Evolutionary conservation across 768 basidiomycete species (phyloP).

Genomic region (Russula griseocarnosa): DNA sequence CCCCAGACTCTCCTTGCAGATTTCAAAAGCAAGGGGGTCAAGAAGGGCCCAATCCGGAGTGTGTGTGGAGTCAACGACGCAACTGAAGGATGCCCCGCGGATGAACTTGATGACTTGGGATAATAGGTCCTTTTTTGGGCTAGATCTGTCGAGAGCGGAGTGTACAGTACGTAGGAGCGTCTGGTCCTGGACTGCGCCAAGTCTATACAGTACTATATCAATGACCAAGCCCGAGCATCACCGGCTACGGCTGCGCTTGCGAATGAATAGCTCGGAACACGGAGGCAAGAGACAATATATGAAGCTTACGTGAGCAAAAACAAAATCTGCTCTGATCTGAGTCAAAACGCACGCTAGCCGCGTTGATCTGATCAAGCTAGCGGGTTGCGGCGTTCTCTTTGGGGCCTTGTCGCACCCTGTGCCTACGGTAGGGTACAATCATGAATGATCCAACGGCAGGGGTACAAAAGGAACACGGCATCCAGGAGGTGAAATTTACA

Average conservation of each 20-base stretch:
- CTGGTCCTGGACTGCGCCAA: not conserved
- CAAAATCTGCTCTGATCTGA: not conserved
- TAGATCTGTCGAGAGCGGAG: slow-evolving; percentile 7
- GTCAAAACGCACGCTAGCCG: not conserved
- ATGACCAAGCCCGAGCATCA: not conserved
- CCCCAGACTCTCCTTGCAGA: not conserved
- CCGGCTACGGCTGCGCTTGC: not conserved
- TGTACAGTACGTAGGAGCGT: not conserved
- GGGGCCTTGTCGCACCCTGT: not conserved
- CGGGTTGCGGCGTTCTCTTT: not conserved
- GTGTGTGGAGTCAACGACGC: not conserved
- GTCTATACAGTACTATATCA: not conserved
- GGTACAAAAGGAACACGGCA: not conserved
- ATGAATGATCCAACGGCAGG: not conserved
- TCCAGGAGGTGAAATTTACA: not conserved
- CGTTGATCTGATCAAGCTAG: not conserved
- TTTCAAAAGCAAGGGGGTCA: not conserved
- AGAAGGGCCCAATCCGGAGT: not conserved
- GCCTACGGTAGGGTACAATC: not conserved
- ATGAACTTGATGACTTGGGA: not conserved
- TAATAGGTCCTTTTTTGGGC: slow-evolving; percentile 8
- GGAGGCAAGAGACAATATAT: too few relatives aligned
- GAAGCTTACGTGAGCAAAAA: not conserved
- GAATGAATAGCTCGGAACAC: too few relatives aligned
- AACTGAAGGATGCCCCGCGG: not conserved